Evolutionary conservation across 2,329 filamentous ascomycete genomes (phyloP).

Genomic region (Pyrenophora seminiperda): DNA sequence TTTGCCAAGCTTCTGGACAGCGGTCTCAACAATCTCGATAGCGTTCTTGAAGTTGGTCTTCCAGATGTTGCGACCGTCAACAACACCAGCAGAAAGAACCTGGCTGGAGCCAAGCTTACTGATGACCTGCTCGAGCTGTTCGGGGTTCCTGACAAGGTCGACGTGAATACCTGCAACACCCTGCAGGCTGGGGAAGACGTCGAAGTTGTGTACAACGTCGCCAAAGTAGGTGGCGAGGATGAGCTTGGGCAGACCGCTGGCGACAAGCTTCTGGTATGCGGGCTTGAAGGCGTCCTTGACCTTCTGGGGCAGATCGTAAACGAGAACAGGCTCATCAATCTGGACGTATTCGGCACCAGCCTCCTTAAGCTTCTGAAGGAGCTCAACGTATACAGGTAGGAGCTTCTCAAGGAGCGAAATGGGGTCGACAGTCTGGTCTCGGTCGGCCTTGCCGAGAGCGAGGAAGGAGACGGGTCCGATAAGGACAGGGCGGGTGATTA

Average conservation of each 20-base stretch:
- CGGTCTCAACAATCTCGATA: slow-evolving; percentile 86
- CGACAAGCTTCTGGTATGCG: slow-evolving; percentile 86
- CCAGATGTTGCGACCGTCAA: slow-evolving; percentile 99
- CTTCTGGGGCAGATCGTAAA: slow-evolving; percentile 89
- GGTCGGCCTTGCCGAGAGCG: slow-evolving; percentile 96
- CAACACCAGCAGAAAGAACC: slow-evolving; percentile 90
- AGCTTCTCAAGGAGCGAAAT: slow-evolving; percentile 94
- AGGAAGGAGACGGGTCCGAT: slow-evolving; percentile 98
- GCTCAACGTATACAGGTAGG: slow-evolving; percentile 90
- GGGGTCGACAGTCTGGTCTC: slow-evolving; percentile 88
- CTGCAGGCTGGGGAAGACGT: slow-evolving; percentile 75
- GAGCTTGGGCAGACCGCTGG: slow-evolving; percentile 81
- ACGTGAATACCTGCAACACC: slow-evolving; percentile 86
- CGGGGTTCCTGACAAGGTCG: slow-evolving; percentile 96
- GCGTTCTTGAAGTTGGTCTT: slow-evolving; percentile 99
- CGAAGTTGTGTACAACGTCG: slow-evolving; percentile 98
- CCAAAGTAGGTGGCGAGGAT: slow-evolving; percentile 98
- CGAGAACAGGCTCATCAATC: slow-evolving; percentile 96
- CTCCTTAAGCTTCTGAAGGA: slow-evolving; percentile 90
- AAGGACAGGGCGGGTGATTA: slow-evolving; percentile 89
- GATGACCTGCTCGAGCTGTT: slow-evolving; percentile 89
- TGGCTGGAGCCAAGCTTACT: slow-evolving; percentile 85
- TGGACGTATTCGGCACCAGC: slow-evolving; percentile 96
- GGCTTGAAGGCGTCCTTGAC: slow-evolving; percentile 98
- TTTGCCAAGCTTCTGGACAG: slow-evolving; percentile 94